Evolutionary conservation across 2,329 filamentous ascomycete species (phyloP), one percentile per base, ranked within the genome.

Genomic region (Elsinoe necatrix): DNA sequence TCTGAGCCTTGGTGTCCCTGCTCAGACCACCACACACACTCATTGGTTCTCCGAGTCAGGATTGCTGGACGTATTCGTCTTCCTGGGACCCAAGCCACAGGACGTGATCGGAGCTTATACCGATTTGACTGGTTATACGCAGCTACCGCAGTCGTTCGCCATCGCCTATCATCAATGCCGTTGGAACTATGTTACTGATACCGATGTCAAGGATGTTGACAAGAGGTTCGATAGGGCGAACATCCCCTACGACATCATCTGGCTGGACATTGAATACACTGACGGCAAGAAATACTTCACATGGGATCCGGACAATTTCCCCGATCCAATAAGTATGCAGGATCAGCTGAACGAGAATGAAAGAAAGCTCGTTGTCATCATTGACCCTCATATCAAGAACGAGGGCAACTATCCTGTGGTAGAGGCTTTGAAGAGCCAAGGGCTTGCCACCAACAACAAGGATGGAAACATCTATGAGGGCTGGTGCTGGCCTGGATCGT

Each of bases 251-350:
- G 93, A 98, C 72, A 88, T 97, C 61, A 98, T 98, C 66, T 98
- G 93, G 93, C 83, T 98, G 16, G 93, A 98, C 66, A 89, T 98
- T 63, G 93, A 98, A 73, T 98, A 97, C 71, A 95, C 91, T 0
- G 88, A 98, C 59, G 90, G 87, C 70, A 92, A 93, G 73, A 95
- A 95, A 74, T 98, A 98, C 76, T 98, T 98, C 69, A 96, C 91
- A 0, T 98, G 90, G 88, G 92, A 98, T 66, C 81, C 84, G 18
- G 80, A 95, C 66, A 93, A 85, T 51, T 98, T 98, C 72, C 79
- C 83, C 12, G 84, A 97, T 64, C 91, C 93, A 0, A 81, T 87
- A 51, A 81, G 82, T 50, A 98, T 97, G 90, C 84, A 89, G 63
- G 78, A 95, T 70, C 88, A 95, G 66, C 80, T 97, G 8, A 89